Percentiles rank a stretch among this genome's conserved stretches.
phyloP scores from a whole-genome alignment of 1,284 basidiomycete species.

The Cryptococcus wingfieldii region DNA sequence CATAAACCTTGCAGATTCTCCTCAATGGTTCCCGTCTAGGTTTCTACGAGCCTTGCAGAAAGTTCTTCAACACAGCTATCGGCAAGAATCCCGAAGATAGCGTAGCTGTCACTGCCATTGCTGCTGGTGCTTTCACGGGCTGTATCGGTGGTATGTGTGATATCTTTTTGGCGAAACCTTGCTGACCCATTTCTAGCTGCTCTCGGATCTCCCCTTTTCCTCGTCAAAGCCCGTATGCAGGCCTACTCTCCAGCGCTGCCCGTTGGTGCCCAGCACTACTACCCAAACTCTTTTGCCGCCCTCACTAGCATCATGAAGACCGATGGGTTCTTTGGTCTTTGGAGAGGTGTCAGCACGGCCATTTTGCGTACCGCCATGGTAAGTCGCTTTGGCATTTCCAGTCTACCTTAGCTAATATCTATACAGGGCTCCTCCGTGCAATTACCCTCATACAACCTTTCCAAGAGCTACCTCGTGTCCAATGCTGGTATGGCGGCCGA shows the following conservation, averaged over 20 bases:
- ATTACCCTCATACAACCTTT: constrained; percentile 91
- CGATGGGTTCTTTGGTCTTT: constrained; percentile 73
- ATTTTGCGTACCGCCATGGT: constrained; percentile 89
- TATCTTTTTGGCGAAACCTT: neutral
- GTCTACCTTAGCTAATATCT: neutral
- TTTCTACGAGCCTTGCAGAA: constrained; percentile 94
- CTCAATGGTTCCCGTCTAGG: constrained; percentile 93
- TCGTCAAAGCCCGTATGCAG: constrained; percentile 98
- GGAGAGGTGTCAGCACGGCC: constrained; percentile 89
- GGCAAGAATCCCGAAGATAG: constrained; percentile 65
- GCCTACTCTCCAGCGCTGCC: constrained; percentile 91
- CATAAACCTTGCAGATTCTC: constrained; percentile 59
- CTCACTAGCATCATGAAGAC: constrained; percentile 70
- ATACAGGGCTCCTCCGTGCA: constrained; percentile 65
- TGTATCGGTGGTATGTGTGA: constrained; percentile 72
- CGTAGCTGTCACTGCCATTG: constrained; percentile 66
- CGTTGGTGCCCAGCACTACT: constrained; percentile 88
- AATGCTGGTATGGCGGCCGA: constrained; percentile 64
- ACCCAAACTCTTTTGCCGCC: constrained; percentile 77
- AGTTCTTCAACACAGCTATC: constrained; percentile 62
- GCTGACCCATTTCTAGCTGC: constrained; percentile 55
- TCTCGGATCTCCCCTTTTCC: constrained; percentile 88
- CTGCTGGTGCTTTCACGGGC: constrained; percentile 83
- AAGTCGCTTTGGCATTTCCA: constrained; percentile 36
- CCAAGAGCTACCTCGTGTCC: constrained; percentile 67